phyloP scores from a whole-genome alignment of 2,329 filamentous ascomycete species.

The Penicillium sp. region DNA sequence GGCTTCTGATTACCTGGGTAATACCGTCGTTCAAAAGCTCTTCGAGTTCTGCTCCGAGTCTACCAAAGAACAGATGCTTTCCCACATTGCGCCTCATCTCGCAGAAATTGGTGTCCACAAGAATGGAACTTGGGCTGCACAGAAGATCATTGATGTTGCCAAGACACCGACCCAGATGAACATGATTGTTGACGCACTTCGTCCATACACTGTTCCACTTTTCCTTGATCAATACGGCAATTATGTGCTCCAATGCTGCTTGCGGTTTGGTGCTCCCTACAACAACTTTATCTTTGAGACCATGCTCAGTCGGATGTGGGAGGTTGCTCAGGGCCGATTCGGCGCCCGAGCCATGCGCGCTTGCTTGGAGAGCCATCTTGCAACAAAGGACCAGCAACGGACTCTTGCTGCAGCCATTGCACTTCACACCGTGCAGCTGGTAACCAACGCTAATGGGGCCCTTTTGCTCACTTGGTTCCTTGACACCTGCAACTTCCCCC shows the following conservation, averaged over 20 bases:
- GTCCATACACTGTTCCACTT: constrained; percentile 81
- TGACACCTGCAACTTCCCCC: constrained; percentile 94
- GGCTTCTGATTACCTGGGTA: constrained; percentile 92
- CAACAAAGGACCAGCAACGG: constrained; percentile 91
- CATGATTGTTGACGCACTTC: constrained; percentile 79
- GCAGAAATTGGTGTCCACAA: constrained; percentile 98
- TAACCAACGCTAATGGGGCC: constrained; percentile 93
- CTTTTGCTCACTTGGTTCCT: constrained; percentile 95
- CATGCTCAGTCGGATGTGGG: constrained; percentile 93
- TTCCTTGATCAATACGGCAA: constrained; percentile 99
- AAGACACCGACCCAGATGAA: constrained; percentile 80
- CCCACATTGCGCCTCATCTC: constrained; percentile 83
- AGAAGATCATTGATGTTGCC: constrained; percentile 98
- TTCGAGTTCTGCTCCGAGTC: constrained; percentile 94
- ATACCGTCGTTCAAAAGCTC: constrained; percentile 98
- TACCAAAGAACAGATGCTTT: constrained; percentile 87
- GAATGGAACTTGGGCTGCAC: constrained; percentile 98
- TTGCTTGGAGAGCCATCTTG: constrained; percentile 92
- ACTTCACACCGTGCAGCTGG: constrained; percentile 93
- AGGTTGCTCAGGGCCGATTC: constrained; percentile 87
- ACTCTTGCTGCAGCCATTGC: constrained; percentile 93
- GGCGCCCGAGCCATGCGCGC: constrained; percentile 95
- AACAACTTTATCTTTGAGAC: constrained; percentile 98
- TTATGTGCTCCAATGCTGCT: constrained; percentile 94
- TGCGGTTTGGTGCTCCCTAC: constrained; percentile 84